A percentile compares a stretch with the other conserved stretches of the same genome.
phyloP scores from a whole-genome alignment of 2,329 filamentous ascomycete genomes.

The Aspergillus puulaauensis region DNA sequence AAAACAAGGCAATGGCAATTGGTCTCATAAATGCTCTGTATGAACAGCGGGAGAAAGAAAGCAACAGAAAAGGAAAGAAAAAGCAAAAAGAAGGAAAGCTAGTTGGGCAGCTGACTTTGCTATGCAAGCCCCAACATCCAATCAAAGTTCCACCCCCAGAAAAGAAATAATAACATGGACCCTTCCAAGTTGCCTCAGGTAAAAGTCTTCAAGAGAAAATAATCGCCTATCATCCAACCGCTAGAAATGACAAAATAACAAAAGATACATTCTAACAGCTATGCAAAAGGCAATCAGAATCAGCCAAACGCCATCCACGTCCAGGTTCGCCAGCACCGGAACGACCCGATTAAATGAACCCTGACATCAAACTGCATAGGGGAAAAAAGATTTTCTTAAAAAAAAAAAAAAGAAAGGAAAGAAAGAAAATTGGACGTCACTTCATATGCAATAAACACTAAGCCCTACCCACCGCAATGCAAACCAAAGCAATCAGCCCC shows the following conservation, averaged over 20 bases:
- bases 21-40: not conserved
- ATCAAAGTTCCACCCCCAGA: conserved; percentile 1
- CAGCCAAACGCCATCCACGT: conserved; percentile 7
- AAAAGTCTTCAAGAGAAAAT: not conserved
- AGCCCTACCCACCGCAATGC: not conserved
- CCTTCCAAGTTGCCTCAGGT: not conserved
- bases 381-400: not conserved
- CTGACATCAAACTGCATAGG: conserved; percentile 5
- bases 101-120: conserved; percentile 1
- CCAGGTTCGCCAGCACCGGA: conserved; percentile 16
- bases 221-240: conserved; percentile 4
- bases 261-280: conserved; percentile 1
- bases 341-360: conserved; percentile 13
- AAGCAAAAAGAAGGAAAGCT: conserved; percentile 3
- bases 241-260: conserved; percentile 8
- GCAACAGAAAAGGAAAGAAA: not conserved
- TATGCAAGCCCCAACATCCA: conserved; percentile 4
- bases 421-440: conserved; percentile 1
- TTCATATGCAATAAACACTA: conserved; percentile 3
- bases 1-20: not conserved
- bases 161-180: not conserved
- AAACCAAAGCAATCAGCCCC: not conserved
- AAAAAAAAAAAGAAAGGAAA: conserved; percentile 6
- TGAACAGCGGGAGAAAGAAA: conserved; percentile 2
- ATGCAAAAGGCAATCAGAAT: conserved; percentile 6